Evolutionary conservation across 331 rosid species (phyloP).

Genomic region (Pyracantha coccinea): DNA sequence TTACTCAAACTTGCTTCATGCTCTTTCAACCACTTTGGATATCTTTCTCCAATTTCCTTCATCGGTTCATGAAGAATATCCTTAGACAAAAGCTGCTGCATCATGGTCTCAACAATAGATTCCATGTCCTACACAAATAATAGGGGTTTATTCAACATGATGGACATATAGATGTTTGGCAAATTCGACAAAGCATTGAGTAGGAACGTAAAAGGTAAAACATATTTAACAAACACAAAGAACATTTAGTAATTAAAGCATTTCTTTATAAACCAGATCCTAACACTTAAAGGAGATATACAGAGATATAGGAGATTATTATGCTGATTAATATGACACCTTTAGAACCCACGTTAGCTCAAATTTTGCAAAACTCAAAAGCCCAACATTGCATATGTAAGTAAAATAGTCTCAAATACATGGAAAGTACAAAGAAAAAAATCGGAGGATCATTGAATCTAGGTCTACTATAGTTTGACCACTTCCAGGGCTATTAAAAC

Average conservation of each 20-base stretch:
- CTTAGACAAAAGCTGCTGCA: constrained; percentile 87
- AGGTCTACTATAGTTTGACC: not conserved
- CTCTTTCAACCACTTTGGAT: constrained; percentile 94
- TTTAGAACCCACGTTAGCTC: not conserved
- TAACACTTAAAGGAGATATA: not conserved
- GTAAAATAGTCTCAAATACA: not conserved
- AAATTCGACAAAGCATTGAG: not conserved
- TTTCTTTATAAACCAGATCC: not conserved
- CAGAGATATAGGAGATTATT: not conserved
- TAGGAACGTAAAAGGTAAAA: not conserved
- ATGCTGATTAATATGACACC: not conserved
- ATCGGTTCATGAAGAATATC: constrained; percentile 96
- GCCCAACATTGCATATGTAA: not conserved
- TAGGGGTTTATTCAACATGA: not conserved
- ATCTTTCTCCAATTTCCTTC: constrained; percentile 94
- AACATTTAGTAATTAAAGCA: not conserved
- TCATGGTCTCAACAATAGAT: constrained; percentile 77
- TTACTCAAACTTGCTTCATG: constrained; percentile 65
- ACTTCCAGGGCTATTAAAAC: not conserved
- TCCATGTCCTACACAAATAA: constrained; percentile 30
- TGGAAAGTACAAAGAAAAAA: not conserved
- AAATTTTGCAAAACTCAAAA: not conserved
- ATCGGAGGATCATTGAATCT: not conserved
- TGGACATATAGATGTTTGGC: not conserved
- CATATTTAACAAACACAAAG: not conserved